These are phyloP conservation scores for Oenanthe javanica DNA, from an alignment of 140 eudicot species.

Conservation along the genomic window DNA sequence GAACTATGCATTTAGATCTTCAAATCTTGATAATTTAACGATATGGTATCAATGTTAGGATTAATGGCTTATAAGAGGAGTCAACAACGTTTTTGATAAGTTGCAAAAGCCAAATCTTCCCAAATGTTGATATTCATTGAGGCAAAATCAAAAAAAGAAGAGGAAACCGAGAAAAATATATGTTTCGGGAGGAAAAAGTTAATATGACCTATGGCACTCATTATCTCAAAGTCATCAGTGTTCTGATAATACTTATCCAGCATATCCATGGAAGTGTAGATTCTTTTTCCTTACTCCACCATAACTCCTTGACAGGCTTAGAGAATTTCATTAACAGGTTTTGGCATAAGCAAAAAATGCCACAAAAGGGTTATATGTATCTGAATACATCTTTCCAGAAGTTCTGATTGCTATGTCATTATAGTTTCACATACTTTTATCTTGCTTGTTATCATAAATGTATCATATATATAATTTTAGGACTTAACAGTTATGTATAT, in stretches of 20 bases:
- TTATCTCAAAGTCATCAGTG: background rate
- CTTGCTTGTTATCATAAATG: background rate
- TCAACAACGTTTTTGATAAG: background rate
- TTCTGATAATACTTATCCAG: background rate
- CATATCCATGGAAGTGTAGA: background rate
- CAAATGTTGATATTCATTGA: background rate
- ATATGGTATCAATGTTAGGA: background rate
- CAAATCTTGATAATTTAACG: background rate
- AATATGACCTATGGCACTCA: background rate
- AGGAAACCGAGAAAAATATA: background rate
- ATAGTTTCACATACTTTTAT: background rate
- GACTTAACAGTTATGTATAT: background rate
- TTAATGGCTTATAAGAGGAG: no score
- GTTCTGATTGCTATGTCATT: background rate
- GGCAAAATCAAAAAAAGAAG: background rate
- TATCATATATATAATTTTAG: background rate
- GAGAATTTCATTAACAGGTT: background rate
- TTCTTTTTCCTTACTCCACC: background rate
- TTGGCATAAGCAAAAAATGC: no score
- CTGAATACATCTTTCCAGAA: background rate
- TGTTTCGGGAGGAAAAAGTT: background rate
- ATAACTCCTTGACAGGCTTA: background rate
- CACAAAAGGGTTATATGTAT: background rate
- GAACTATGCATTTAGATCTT: background rate
- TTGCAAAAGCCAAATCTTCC: background rate